Conservation (phyloP, 306 rosid species). For the Ceratonia siliqua region DNA sequence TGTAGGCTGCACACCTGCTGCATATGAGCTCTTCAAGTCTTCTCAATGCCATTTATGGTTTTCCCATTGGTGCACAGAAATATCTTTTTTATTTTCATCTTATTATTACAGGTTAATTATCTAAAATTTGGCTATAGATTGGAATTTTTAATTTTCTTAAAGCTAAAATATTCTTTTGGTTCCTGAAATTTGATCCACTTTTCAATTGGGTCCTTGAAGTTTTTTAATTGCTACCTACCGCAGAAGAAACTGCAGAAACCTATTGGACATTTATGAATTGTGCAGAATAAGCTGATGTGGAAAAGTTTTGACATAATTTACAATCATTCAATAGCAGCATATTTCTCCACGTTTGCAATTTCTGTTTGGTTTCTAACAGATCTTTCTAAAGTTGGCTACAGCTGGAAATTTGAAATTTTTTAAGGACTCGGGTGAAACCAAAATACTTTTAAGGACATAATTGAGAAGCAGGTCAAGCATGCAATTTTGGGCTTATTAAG, state of each 20-base stretch:
- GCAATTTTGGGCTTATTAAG: neutral
- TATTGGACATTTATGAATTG: neutral
- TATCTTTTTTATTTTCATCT: neutral
- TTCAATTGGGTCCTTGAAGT: neutral
- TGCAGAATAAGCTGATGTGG: slow-evolving; percentile 10
- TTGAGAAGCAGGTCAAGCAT: neutral
- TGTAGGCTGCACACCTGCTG: slow-evolving; percentile 1
- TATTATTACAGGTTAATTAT: neutral
- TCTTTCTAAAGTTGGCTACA: neutral
- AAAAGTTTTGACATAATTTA: neutral
- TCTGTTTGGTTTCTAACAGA: neutral
- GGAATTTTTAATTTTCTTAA: neutral
- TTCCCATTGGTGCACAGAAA: neutral
- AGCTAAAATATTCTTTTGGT: neutral
- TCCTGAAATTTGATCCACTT: neutral
- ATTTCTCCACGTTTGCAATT: neutral
- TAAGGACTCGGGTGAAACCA: neutral
- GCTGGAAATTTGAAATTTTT: neutral
- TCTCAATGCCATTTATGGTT: neutral
- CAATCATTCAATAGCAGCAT: neutral
- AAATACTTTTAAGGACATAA: neutral
- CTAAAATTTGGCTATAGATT: neutral
- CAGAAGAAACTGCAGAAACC: neutral
- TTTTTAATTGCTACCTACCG: neutral
- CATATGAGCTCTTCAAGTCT: slow-evolving; percentile 5